Evolutionary conservation across 768 basidiomycete species (phyloP).

Genomic region (Thelephora aurantiotincta): DNA sequence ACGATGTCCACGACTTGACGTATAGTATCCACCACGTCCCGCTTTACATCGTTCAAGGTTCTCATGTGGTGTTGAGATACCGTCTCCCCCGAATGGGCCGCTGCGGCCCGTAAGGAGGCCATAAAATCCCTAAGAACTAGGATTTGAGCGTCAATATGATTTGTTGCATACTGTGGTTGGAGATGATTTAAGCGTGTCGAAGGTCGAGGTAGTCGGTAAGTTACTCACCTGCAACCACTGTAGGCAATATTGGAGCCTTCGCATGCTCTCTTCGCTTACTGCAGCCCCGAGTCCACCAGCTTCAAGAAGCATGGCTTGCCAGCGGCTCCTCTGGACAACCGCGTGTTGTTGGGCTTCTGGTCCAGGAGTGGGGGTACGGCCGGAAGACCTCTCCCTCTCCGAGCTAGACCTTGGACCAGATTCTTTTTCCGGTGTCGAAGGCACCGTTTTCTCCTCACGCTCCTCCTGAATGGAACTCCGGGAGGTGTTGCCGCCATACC

Average conservation of each 20-base stretch:
- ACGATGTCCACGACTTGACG: constrained; percentile 83
- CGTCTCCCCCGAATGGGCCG: constrained; percentile 10
- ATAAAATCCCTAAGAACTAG: constrained; percentile 75
- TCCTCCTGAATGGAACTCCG: not conserved
- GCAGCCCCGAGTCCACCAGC: constrained; percentile 83
- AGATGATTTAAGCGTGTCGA: not conserved
- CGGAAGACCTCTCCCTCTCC: constrained; percentile 8
- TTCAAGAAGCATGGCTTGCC: constrained; percentile 76
- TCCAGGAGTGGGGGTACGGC: constrained; percentile 5
- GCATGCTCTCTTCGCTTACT: constrained; percentile 84
- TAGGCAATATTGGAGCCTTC: constrained; percentile 70
- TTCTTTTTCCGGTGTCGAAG: not conserved
- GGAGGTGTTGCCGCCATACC: not conserved
- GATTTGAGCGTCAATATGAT: constrained; percentile 80
- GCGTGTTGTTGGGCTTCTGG: constrained; percentile 27
- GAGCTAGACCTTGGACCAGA: constrained; percentile 8
- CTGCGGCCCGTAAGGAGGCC: constrained; percentile 40
- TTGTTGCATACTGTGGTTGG: constrained; percentile 60
- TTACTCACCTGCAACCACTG: constrained; percentile 71
- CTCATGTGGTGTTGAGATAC: constrained; percentile 33
- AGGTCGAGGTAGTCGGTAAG: constrained; percentile 1
- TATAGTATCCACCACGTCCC: constrained; percentile 79
- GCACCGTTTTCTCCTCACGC: not conserved
- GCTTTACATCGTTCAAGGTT: constrained; percentile 60
- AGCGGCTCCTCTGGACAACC: constrained; percentile 61